Evolutionary conservation across 495 filamentous ascomycete species (phyloP).

Genomic region (Xylaria acuta): DNA sequence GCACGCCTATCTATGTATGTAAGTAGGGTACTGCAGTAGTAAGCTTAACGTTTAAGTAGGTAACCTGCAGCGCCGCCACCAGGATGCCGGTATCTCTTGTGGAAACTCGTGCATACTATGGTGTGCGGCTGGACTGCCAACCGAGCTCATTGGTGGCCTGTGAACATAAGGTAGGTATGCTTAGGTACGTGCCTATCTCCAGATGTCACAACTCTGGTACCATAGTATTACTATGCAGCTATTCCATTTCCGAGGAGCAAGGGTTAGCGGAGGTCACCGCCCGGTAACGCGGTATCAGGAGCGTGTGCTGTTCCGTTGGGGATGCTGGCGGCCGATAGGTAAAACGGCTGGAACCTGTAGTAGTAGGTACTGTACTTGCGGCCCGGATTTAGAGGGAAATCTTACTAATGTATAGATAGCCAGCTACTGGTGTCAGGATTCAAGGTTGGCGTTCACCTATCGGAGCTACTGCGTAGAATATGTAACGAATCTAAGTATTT

Average conservation of each 20-base stretch:
- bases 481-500: too few species aligned
- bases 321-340: not conserved
- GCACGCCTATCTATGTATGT: too few species aligned
- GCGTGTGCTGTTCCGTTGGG: not conserved
- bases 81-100: not conserved
- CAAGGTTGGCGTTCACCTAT: not conserved
- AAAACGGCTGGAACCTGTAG: not conserved
- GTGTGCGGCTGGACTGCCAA: not conserved
- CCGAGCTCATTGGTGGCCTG: not conserved
- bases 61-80: too few species aligned
- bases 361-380: too few species aligned
- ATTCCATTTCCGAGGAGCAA: not conserved
- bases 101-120: constrained; percentile 2
- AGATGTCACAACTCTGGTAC: too few species aligned
- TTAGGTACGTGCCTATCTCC: too few species aligned
- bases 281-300: too few species aligned
- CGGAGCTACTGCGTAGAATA: not conserved
- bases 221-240: too few species aligned
- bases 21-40: not conserved
- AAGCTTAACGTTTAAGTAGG: not conserved
- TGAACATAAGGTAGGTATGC: not conserved
- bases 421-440: not conserved
- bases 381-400: not conserved
- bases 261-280: too few species aligned
- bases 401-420: not conserved